phyloP scores from a whole-genome alignment of 257 asterid species.

The Plectranthus barbatus region DNA sequence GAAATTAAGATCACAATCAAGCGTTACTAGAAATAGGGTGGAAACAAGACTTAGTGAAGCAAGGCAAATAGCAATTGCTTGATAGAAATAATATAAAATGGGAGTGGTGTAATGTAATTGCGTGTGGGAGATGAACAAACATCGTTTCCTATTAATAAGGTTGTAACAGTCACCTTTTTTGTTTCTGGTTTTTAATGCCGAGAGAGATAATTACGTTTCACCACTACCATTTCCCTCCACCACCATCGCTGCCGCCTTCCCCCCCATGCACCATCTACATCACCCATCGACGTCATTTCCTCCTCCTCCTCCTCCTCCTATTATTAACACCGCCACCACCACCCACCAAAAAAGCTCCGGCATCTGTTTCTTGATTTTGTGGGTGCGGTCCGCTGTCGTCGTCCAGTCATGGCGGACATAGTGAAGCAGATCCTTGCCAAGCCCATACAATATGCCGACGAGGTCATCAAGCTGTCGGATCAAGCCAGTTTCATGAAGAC shows the following conservation, averaged over 20 bases:
- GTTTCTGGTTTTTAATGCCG: constrained; percentile 2
- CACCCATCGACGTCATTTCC: neutral
- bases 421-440: constrained; percentile 56
- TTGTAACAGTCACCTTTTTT: constrained; percentile 15
- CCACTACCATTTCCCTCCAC: constrained; percentile 24
- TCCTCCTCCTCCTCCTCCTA: too few relatives aligned
- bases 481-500: constrained; percentile 40
- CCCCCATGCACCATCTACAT: neutral
- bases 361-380: neutral
- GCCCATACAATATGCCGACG: constrained; percentile 61
- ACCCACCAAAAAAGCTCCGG: neutral
- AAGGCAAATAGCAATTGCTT: too few relatives aligned
- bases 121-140: constrained; percentile 10
- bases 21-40: too few relatives aligned
- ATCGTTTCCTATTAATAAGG: constrained; percentile 30
- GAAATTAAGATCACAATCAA: too few relatives aligned
- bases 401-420: constrained; percentile 59
- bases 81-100: too few relatives aligned
- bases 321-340: neutral
- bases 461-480: constrained; percentile 42
- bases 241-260: constrained; percentile 11
- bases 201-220: constrained; percentile 31
- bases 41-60: too few relatives aligned
- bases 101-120: neutral
- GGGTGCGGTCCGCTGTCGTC: constrained; percentile 34